phyloP scores from a whole-genome alignment of 805 yeast genomes.

The Priceomyces medius region DNA sequence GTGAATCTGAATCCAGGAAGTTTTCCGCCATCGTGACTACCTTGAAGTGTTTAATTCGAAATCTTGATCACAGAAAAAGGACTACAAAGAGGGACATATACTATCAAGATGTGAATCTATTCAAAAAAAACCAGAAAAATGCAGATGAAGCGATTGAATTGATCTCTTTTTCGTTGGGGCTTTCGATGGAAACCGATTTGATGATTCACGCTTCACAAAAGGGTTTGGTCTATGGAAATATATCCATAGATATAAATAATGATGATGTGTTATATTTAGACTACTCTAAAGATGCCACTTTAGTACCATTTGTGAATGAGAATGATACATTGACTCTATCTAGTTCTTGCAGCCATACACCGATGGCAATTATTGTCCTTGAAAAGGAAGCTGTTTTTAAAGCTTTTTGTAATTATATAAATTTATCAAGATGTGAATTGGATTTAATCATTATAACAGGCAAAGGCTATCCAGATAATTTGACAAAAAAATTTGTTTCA shows the following conservation, averaged over 20 bases:
- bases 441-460: constrained; percentile 49
- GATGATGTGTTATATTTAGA: background rate
- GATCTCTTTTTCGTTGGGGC: constrained; percentile 37
- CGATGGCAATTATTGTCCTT: constrained; percentile 21
- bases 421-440: constrained; percentile 1
- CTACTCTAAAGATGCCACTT: constrained; percentile 13
- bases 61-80: constrained; percentile 7
- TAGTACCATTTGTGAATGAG: constrained; percentile 16
- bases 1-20: constrained; percentile 7
- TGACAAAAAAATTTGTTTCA: constrained; percentile 46
- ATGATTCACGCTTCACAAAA: constrained; percentile 55
- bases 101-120: constrained; percentile 56
- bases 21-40: constrained; percentile 10
- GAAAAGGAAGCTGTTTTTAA: constrained; percentile 45
- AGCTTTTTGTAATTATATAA: constrained; percentile 25
- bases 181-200: constrained; percentile 34
- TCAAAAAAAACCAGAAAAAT: constrained; percentile 37
- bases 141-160: constrained; percentile 41
- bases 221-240: constrained; percentile 50
- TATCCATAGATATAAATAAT: background rate
- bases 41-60: constrained; percentile 6
- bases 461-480: constrained; percentile 63
- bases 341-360: background rate
- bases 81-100: constrained; percentile 57
- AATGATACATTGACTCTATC: background rate